Percentiles rank a stretch among this genome's conserved stretches.
Evolutionary conservation across 495 filamentous ascomycete species (phyloP).

Genomic region (Penicillium arizonense): DNA sequence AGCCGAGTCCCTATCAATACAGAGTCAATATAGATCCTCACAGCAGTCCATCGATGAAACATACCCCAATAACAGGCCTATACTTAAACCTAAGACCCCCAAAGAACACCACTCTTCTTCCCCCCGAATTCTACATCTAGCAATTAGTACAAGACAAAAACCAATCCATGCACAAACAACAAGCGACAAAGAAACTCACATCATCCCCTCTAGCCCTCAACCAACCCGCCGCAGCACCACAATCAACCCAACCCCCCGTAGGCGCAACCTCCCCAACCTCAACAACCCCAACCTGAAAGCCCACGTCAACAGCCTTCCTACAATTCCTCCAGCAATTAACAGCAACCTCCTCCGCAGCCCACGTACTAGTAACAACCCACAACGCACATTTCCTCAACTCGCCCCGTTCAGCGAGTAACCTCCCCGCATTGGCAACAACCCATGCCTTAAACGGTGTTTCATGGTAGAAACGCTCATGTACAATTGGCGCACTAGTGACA

Average conservation of each 20-base stretch:
- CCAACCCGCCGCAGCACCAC: conserved; percentile 1
- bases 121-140: neutral
- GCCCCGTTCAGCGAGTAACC: neutral
- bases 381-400: conserved; percentile 2
- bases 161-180: neutral
- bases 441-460: neutral
- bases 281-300: conserved; percentile 7
- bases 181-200: neutral
- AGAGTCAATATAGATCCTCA: neutral
- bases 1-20: neutral
- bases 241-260: conserved; percentile 2
- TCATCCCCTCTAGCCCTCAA: conserved; percentile 1
- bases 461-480: conserved; percentile 4
- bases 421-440: conserved; percentile 1
- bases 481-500: neutral
- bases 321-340: conserved; percentile 4
- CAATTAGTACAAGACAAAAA: neutral
- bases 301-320: conserved; percentile 1
- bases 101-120: conserved; percentile 4
- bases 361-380: conserved; percentile 7
- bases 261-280: conserved; percentile 7
- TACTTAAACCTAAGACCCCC: conserved; percentile 4
- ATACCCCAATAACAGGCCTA: conserved; percentile 5
- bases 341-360: conserved; percentile 3
- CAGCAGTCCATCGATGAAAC: neutral